Conservation (phyloP, 495 filamentous ascomycete species). For the Echria macrotheca region DNA sequence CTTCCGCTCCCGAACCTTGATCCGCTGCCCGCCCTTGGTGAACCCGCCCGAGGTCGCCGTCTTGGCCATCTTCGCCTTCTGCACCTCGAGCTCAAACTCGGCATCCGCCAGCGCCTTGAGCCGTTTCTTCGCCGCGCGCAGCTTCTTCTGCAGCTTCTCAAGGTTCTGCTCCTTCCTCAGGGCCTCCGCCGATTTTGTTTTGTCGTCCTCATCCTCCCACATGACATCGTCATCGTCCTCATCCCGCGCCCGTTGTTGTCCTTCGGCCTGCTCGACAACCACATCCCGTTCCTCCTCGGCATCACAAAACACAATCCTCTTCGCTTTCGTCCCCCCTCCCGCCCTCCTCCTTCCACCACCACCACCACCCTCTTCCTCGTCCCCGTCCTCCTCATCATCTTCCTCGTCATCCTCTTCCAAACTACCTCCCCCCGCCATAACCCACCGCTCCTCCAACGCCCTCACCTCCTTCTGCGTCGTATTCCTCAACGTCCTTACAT, state of each 20-base stretch:
- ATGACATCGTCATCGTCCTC: constrained; percentile 39
- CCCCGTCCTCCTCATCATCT: constrained; percentile 26
- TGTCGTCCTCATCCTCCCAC: constrained; percentile 7
- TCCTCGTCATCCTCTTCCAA: constrained; percentile 20
- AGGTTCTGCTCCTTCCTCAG: constrained; percentile 43
- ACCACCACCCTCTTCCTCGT: constrained; percentile 22
- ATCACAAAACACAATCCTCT: constrained; percentile 43
- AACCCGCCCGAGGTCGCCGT: constrained; percentile 62
- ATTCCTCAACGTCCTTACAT: constrained; percentile 63
- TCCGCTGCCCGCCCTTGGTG: constrained; percentile 76
- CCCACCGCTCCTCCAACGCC: constrained; percentile 38
- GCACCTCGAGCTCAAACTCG: constrained; percentile 70
- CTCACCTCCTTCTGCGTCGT: constrained; percentile 42
- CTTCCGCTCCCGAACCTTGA: constrained; percentile 79
- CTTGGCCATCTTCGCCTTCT: constrained; percentile 61
- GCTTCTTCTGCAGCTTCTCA: constrained; percentile 37
- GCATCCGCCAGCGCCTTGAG: constrained; percentile 64
- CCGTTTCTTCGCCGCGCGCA: constrained; percentile 62
- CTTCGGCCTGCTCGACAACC: constrained; percentile 27
- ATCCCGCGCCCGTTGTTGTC: too few species aligned
- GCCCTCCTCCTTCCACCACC: constrained; percentile 1
- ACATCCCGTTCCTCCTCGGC: constrained; percentile 29
- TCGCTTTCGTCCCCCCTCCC: constrained; percentile 15
- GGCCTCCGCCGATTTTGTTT: constrained; percentile 41
- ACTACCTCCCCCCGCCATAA: constrained; percentile 30